These are phyloP conservation scores for Canavalia ensiformis DNA, from an alignment of 306 rosid species.

Conservation along the genomic window DNA sequence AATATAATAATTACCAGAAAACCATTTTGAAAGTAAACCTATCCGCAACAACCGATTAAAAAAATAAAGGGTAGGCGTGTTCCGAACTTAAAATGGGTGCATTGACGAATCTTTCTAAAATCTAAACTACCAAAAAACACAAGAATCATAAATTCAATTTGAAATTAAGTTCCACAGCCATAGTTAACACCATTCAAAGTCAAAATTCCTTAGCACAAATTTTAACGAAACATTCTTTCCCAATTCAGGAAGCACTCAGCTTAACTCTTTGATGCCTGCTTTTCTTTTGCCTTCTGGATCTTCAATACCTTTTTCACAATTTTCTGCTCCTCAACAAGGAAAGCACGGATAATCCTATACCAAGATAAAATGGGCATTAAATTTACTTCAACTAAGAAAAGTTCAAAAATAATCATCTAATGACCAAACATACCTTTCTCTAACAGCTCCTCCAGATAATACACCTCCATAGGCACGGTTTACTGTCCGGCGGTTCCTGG, in stretches of 20 bases:
- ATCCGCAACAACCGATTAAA: neutral
- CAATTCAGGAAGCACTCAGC: slow-evolving; percentile 15
- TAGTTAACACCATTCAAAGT: slow-evolving; percentile 52
- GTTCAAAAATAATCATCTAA: neutral
- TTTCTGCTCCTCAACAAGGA: slow-evolving; percentile 91
- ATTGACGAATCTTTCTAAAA: neutral
- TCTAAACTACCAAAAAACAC: slow-evolving; percentile 16
- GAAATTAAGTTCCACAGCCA: slow-evolving; percentile 48
- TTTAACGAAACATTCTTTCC: slow-evolving; percentile 30
- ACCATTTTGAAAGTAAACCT: too few species aligned
- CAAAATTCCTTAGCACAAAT: slow-evolving; percentile 65
- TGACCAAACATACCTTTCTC: slow-evolving; percentile 68
- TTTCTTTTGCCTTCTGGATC: slow-evolving; percentile 92
- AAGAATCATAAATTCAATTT: slow-evolving; percentile 31
- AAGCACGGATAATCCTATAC: slow-evolving; percentile 80
- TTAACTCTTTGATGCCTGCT: slow-evolving; percentile 68
- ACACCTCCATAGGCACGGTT: slow-evolving; percentile 91
- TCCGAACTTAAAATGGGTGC: too few species aligned
- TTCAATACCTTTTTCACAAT: slow-evolving; percentile 95
- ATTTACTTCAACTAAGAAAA: neutral
- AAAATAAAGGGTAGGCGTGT: too few species aligned
- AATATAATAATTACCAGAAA: neutral
- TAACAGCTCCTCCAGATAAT: slow-evolving; percentile 82
- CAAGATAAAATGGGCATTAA: neutral
- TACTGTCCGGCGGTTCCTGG: slow-evolving; percentile 85